Conservation (phyloP, 805 yeast genomes). For the Cyberlindnera amylophila region DNA sequence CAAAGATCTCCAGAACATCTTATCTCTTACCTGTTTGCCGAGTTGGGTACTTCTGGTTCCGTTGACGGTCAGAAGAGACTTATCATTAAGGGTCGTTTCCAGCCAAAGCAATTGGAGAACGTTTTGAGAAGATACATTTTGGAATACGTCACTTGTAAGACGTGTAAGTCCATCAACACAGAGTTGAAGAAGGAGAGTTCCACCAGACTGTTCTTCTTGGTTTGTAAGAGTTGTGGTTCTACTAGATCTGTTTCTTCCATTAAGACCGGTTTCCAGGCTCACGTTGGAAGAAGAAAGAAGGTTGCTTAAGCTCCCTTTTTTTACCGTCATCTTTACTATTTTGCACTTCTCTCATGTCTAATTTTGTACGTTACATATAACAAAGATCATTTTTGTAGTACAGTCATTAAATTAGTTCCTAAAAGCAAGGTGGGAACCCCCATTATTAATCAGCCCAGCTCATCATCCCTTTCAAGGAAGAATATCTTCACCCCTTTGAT, state of each 20-base stretch:
- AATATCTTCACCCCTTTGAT: too few species aligned
- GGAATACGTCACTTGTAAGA: conserved; percentile 98
- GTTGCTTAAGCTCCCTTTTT: conserved; percentile 20
- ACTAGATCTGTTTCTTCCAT: conserved; percentile 95
- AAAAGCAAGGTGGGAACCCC: not conserved
- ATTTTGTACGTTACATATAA: too few species aligned
- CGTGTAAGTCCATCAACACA: conserved; percentile 97
- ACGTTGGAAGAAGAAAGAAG: conserved; percentile 85
- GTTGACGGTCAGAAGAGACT: conserved; percentile 97
- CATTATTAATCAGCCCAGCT: too few species aligned
- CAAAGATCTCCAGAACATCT: conserved; percentile 97
- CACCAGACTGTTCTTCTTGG: conserved; percentile 94
- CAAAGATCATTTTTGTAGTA: too few species aligned
- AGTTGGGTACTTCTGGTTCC: conserved; percentile 98
- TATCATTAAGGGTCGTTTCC: conserved; percentile 96
- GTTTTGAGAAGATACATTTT: conserved; percentile 93
- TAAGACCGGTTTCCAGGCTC: conserved; percentile 99
- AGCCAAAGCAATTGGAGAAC: conserved; percentile 95
- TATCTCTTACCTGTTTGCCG: conserved; percentile 95
- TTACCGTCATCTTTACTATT: conserved; percentile 3
- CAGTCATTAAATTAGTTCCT: not conserved
- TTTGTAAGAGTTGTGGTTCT: conserved; percentile 97
- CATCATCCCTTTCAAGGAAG: too few species aligned
- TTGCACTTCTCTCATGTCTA: not conserved
- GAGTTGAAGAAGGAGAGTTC: conserved; percentile 92